Evolutionary conservation across 805 yeast species (phyloP).

Genomic region (Teunomyces gatunensis): DNA sequence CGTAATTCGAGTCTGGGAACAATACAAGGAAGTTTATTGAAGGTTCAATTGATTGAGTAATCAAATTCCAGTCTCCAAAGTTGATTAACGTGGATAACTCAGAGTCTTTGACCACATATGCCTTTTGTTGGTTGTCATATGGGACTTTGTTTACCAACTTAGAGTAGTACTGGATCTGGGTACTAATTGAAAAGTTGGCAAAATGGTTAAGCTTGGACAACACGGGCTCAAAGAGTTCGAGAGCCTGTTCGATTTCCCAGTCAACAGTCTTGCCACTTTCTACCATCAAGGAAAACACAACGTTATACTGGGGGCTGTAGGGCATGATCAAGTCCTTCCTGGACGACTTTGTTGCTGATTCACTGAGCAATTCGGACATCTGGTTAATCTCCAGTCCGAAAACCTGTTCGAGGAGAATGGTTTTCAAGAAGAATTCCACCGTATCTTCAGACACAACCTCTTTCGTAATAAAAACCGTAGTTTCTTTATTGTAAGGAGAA

Average conservation of each 20-base stretch:
- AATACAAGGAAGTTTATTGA: slow-evolving; percentile 69
- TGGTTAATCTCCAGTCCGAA: slow-evolving; percentile 38
- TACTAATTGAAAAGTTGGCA: slow-evolving; percentile 71
- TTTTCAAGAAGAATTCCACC: slow-evolving; percentile 36
- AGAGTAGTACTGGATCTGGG: slow-evolving; percentile 75
- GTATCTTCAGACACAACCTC: slow-evolving; percentile 19
- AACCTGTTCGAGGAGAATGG: slow-evolving; percentile 35
- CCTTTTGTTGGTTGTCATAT: slow-evolving; percentile 20
- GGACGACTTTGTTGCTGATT: slow-evolving; percentile 6
- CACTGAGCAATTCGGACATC: slow-evolving; percentile 18
- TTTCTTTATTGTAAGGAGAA: slow-evolving; percentile 37
- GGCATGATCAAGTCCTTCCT: slow-evolving; percentile 43
- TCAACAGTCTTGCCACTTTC: slow-evolving; percentile 65
- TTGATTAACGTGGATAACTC: slow-evolving; percentile 73
- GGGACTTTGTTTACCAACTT: slow-evolving; percentile 27
- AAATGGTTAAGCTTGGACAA: slow-evolving; percentile 50
- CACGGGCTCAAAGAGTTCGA: slow-evolving; percentile 55
- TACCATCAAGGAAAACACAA: slow-evolving; percentile 71
- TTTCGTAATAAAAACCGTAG: slow-evolving; percentile 28
- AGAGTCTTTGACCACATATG: slow-evolving; percentile 36
- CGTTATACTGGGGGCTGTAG: slow-evolving; percentile 64
- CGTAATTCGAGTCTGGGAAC: slow-evolving; percentile 49
- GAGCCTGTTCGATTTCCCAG: slow-evolving; percentile 69
- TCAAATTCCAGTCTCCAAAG: slow-evolving; percentile 78
- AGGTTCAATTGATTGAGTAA: slow-evolving; percentile 58